These are phyloP conservation scores for Holtermanniella nyarrowii DNA, from an alignment of 768 basidiomycete genomes.

Conservation along the genomic window DNA sequence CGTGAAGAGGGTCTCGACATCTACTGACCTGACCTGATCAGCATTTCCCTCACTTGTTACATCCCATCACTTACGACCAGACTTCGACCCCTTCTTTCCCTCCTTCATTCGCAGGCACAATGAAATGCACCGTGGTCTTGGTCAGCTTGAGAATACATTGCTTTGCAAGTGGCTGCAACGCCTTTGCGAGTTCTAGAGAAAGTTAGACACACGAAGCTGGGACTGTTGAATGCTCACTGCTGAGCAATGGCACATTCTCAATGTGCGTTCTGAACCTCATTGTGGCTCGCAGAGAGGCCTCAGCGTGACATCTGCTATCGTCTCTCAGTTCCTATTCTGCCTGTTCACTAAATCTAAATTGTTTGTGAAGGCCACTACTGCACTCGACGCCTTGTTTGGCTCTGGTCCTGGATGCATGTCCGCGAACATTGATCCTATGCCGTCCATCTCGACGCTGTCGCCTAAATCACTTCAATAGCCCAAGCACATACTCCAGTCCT, in stretches of 20 bases:
- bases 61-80: slow-evolving; percentile 35
- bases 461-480: not conserved
- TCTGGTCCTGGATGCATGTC: no score
- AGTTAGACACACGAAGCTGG: not conserved
- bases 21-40: not conserved
- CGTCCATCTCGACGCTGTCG: not conserved
- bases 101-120: slow-evolving; percentile 36
- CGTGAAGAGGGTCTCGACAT: slow-evolving; percentile 24
- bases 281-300: not conserved
- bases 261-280: slow-evolving; percentile 39
- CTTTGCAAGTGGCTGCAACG: slow-evolving; percentile 25
- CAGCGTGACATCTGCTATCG: not conserved
- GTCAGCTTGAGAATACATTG: slow-evolving; percentile 30
- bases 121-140: slow-evolving; percentile 34
- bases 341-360: no score
- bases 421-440: no score
- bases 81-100: slow-evolving; percentile 39
- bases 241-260: slow-evolving; percentile 27
- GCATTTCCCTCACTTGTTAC: not conserved
- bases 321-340: not conserved
- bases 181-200: slow-evolving; percentile 31
- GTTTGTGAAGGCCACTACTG: no score
- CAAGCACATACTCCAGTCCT: not conserved
- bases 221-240: slow-evolving; percentile 16
- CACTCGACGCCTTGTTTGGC: no score